Base-by-base conservation (phyloP, 805 yeast species). In the Cyberlindnera xishuangbannaensis region DNA sequence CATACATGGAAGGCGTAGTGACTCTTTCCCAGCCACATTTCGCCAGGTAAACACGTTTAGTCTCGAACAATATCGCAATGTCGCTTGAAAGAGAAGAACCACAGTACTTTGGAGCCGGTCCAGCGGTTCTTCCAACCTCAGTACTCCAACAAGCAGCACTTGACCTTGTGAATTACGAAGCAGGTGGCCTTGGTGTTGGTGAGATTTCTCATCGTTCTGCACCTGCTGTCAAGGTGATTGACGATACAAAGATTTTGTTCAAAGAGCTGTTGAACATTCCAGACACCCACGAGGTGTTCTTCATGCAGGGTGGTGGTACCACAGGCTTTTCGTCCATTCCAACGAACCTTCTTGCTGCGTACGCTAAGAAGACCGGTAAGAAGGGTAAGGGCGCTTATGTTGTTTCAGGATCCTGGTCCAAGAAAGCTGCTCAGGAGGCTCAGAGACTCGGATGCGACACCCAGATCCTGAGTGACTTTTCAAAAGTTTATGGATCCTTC, bases 261-360 rank as follows among this genome's bases (percentile, higher is more conserved):
- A 65, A 51, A 25, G 62, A 83, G 51, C 63, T 92, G 35, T 61
- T 87, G 55, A 53, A 67, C 38, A 76, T 92, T 31, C 97, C 97
- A 20, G 95, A 84, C 40, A 81, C 95, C 20, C 95, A 92, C 57
- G 97, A 87, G 58, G 90, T 90, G 2, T 80, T 92, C 56, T 92
- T 90, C 64, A 61, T 90, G 62, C 99, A 92, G 65, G 97, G 98
- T 45, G 98, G 99, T 43, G 98, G 97, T 40, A 90, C 97, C 33
- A 82, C 87, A 19, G 97, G 96, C 6, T 92, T 92, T 48, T 83
- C 97, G 4, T 77, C 95, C 5, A 69, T 85, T 30, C 86, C 85
- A 9, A 76, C 88, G 49, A 90, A 88, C 56, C 57, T 92, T 59
- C 57, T 82, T 40, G 95, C 95, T 17, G 67, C 81, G 15, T 75